Conservation (phyloP, 176 grass and related monocot genomes). For the Eragrostis nindensis region DNA sequence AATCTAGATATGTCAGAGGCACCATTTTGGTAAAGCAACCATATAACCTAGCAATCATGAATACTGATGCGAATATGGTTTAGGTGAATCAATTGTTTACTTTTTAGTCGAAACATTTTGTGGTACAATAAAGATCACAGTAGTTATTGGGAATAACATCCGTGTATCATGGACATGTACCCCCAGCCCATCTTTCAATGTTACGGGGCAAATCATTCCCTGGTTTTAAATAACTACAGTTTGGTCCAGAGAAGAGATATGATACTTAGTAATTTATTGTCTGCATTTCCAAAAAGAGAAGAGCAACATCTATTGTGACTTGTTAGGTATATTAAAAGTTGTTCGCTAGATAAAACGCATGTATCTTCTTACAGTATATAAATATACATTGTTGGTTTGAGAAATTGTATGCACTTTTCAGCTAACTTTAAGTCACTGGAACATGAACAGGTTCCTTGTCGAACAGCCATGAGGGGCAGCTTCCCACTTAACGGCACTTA, state of each 20-base stretch:
- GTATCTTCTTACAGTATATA: constrained; percentile 25
- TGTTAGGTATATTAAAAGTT: not conserved
- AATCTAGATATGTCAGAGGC: constrained; percentile 73
- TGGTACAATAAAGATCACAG: not conserved
- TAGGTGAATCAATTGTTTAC: constrained; percentile 5
- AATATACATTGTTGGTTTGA: constrained; percentile 22
- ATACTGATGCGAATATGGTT: constrained; percentile 34
- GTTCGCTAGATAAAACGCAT: constrained; percentile 10
- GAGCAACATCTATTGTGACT: not conserved
- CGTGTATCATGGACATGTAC: not conserved
- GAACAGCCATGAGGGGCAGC: constrained; percentile 95
- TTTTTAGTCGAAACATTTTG: not conserved
- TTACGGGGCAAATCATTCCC: not conserved
- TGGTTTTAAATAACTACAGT: not conserved
- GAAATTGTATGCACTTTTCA: constrained; percentile 23
- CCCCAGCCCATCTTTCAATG: not conserved
- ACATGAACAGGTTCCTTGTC: constrained; percentile 81
- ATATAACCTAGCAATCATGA: constrained; percentile 38
- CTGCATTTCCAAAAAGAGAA: constrained; percentile 17
- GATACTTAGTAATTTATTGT: not conserved
- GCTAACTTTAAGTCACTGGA: constrained; percentile 35
- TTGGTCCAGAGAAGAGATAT: constrained; percentile 1
- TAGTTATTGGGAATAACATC: not conserved
- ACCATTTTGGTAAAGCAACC: constrained; percentile 78
- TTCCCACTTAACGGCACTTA: constrained; percentile 99